These are phyloP conservation scores for Mucor racemosus DNA, from an alignment of 371 early-diverging fungal genomes.

Conservation along the genomic window DNA sequence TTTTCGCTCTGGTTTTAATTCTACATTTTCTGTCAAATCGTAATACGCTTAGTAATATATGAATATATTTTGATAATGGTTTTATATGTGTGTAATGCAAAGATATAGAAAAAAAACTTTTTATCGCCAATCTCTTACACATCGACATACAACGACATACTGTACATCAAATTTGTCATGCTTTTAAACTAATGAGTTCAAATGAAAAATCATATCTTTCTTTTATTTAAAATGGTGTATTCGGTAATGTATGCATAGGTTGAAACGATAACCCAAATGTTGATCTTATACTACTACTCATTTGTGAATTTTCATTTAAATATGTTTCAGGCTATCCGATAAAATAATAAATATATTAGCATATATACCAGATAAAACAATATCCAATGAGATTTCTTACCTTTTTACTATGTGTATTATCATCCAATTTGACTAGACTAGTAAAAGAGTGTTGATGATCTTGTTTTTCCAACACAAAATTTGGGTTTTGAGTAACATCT, in stretches of 20 bases:
- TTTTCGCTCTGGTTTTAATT: neutral
- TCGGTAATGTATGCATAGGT: neutral
- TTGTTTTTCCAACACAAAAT: neutral
- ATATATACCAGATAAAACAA: no score
- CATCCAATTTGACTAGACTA: neutral
- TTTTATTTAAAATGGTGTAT: conserved; percentile 6
- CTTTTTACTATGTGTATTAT: neutral
- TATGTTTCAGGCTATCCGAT: no score
- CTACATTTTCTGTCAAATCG: conserved; percentile 4
- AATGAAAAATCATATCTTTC: no score
- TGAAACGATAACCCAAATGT: conserved; percentile 8
- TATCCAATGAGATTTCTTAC: neutral
- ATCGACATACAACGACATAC: no score
- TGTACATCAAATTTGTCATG: no score
- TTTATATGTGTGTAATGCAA: neutral
- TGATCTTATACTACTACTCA: neutral
- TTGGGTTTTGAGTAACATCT: conserved; percentile 16
- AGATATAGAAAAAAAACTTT: neutral
- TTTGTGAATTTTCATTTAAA: neutral
- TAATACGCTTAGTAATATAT: neutral
- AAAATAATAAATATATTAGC: no score
- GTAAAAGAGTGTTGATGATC: neutral
- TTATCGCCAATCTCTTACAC: no score
- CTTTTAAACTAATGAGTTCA: no score
- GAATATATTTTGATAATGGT: neutral